Evolutionary conservation across 1,139 yeast genomes (phyloP).

Genomic region (Citeromyces hawaiiensis): DNA sequence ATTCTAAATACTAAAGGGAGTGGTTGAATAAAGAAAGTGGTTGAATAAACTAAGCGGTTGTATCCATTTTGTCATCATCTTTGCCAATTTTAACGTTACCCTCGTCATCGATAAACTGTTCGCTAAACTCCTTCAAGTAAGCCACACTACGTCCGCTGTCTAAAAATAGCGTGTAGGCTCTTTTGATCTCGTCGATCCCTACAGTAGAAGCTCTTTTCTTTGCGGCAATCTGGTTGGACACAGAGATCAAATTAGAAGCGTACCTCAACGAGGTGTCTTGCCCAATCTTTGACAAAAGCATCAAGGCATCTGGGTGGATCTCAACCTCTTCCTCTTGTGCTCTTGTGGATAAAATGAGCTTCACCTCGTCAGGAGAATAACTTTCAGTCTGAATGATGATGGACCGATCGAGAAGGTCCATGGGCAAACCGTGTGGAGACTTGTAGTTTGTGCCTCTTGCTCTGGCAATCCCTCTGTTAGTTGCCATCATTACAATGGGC

Average conservation of each 20-base stretch:
- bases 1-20: slow-evolving; percentile 83
- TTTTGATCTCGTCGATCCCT: slow-evolving; percentile 75
- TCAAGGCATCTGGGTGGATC: slow-evolving; percentile 70
- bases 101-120: slow-evolving; percentile 59
- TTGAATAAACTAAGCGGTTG: slow-evolving; percentile 10
- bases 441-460: slow-evolving; percentile 90
- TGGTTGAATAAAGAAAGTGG: slow-evolving; percentile 19
- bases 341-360: slow-evolving; percentile 75
- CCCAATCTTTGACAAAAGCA: slow-evolving; percentile 84
- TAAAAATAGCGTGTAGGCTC: slow-evolving; percentile 76
- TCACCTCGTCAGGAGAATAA: slow-evolving; percentile 72
- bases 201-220: slow-evolving; percentile 66
- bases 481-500: slow-evolving; percentile 97
- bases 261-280: slow-evolving; percentile 87
- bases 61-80: slow-evolving; percentile 26
- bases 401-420: slow-evolving; percentile 86
- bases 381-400: slow-evolving; percentile 79
- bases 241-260: slow-evolving; percentile 83
- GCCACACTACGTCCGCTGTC: slow-evolving; percentile 84
- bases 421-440: slow-evolving; percentile 94
- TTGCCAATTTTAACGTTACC: slow-evolving; percentile 25
- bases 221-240: slow-evolving; percentile 71
- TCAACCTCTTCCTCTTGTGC: slow-evolving; percentile 97
- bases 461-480: slow-evolving; percentile 85
- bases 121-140: slow-evolving; percentile 54